A percentile compares a stretch with the other conserved stretches of the same genome.
These are phyloP conservation scores for Phytophthora rubi DNA, from an alignment of 352 stramenopile genomes.

Conservation along the genomic window DNA sequence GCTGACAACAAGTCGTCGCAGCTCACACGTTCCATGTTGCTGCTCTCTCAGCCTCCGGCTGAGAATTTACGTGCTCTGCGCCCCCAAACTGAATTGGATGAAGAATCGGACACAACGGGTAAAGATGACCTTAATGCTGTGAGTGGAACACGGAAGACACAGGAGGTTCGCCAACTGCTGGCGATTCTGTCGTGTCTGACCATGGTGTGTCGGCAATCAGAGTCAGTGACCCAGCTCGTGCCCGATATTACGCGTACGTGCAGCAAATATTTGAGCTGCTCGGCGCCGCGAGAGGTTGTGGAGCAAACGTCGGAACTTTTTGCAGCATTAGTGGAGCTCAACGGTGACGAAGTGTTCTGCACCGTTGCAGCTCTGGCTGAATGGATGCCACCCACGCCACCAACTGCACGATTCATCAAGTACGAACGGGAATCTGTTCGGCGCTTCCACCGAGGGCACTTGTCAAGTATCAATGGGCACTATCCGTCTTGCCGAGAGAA, in stretches of 20 bases:
- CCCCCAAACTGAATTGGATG: neutral
- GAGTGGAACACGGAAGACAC: constrained; percentile 48
- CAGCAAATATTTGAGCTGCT: constrained; percentile 51
- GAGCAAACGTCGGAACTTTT: constrained; percentile 52
- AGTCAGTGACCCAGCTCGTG: constrained; percentile 61
- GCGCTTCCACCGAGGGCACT: constrained; percentile 43
- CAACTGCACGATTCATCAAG: constrained; percentile 46
- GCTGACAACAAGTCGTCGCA: constrained; percentile 36
- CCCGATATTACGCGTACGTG: constrained; percentile 56
- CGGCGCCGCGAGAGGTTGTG: constrained; percentile 46
- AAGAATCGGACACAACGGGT: neutral
- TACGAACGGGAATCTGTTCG: constrained; percentile 38
- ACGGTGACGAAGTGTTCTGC: constrained; percentile 80
- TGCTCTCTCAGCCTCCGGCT: constrained; percentile 40
- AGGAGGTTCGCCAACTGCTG: constrained; percentile 66
- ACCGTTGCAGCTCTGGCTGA: constrained; percentile 50
- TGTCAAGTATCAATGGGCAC: constrained; percentile 26
- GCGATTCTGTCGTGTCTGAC: constrained; percentile 64
- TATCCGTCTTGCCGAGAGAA: constrained; percentile 34
- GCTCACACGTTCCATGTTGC: constrained; percentile 73
- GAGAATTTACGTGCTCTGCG: neutral
- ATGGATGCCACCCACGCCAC: constrained; percentile 61
- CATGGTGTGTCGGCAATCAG: constrained; percentile 48
- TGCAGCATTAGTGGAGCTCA: constrained; percentile 50
- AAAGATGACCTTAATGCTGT: constrained; percentile 30